A percentile compares a stretch with the other conserved stretches of the same genome.
Conservation (phyloP, 805 yeast genomes). For the Ogataea philodendri region DNA sequence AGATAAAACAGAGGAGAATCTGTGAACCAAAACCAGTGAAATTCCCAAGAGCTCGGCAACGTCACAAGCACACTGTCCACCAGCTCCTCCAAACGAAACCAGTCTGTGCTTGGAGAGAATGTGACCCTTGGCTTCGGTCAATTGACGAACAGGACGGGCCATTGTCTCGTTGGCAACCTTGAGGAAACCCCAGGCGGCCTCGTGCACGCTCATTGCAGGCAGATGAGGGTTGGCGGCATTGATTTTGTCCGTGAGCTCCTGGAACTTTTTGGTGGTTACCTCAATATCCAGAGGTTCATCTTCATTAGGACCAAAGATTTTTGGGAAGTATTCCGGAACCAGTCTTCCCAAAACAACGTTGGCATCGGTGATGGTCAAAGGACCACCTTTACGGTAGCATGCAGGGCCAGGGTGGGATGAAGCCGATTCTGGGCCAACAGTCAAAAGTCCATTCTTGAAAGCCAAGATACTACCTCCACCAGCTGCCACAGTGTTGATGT, state of each 20-base stretch:
- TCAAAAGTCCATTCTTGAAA: conserved; percentile 66
- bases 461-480: conserved; percentile 60
- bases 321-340: conserved; percentile 69
- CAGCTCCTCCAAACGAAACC: conserved; percentile 91
- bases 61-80: conserved; percentile 85
- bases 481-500: conserved; percentile 47
- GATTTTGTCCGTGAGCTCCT: conserved; percentile 51
- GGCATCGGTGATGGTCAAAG: conserved; percentile 81
- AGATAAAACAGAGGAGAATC: conserved; percentile 78
- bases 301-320: conserved; percentile 77
- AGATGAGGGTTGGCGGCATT: conserved; percentile 48
- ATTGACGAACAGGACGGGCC: conserved; percentile 85
- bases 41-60: conserved; percentile 74
- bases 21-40: conserved; percentile 65
- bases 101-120: conserved; percentile 61
- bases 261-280: conserved; percentile 49
- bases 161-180: conserved; percentile 83
- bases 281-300: conserved; percentile 62
- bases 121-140: conserved; percentile 84
- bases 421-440: conserved; percentile 83
- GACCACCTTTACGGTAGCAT: conserved; percentile 81
- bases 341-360: conserved; percentile 68
- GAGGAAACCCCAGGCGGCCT: conserved; percentile 78
- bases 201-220: conserved; percentile 49
- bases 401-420: conserved; percentile 88